Evolutionary conservation across 2,329 filamentous ascomycete genomes (phyloP).

Genomic region (Colletotrichum sidae): DNA sequence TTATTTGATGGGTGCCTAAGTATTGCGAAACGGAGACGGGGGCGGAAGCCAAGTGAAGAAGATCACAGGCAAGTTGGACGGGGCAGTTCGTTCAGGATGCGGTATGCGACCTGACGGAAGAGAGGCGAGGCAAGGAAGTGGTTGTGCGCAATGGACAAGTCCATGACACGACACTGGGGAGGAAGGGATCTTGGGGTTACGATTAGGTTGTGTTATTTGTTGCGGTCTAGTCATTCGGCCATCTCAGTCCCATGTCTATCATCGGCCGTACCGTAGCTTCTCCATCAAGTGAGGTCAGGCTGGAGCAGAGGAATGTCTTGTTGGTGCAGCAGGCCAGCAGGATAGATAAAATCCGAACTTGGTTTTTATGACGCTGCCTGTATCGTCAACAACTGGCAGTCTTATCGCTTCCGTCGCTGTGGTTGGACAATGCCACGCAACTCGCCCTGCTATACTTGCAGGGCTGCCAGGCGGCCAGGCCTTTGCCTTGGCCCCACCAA

Average conservation of each 20-base stretch:
- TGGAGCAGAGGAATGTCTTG: too few species aligned
- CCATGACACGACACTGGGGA: background rate
- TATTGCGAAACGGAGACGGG: too few species aligned
- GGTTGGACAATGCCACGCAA: constrained; percentile 32
- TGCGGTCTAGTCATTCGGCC: constrained; percentile 12
- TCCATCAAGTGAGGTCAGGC: too few species aligned
- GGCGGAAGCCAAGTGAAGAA: too few species aligned
- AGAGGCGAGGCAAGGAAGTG: background rate
- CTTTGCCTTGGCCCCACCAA: too few species aligned
- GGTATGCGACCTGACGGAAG: constrained; percentile 1
- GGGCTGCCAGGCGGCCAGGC: constrained; percentile 30
- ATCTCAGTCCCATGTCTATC: background rate
- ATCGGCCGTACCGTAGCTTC: background rate
- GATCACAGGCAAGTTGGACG: too few species aligned
- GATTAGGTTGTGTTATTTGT: constrained; percentile 7
- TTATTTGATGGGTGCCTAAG: too few species aligned
- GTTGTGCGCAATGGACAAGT: background rate
- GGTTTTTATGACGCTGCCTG: constrained; percentile 31
- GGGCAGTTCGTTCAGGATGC: too few species aligned
- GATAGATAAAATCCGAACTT: background rate
- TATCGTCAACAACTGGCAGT: constrained; percentile 32
- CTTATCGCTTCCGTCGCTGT: constrained; percentile 30
- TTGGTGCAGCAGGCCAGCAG: too few species aligned
- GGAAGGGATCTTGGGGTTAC: background rate
- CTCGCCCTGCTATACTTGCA: constrained; percentile 20